These are phyloP conservation scores for Acanthamoeba royreba DNA, from an alignment of 208 protist genomes.

Conservation along the genomic window DNA sequence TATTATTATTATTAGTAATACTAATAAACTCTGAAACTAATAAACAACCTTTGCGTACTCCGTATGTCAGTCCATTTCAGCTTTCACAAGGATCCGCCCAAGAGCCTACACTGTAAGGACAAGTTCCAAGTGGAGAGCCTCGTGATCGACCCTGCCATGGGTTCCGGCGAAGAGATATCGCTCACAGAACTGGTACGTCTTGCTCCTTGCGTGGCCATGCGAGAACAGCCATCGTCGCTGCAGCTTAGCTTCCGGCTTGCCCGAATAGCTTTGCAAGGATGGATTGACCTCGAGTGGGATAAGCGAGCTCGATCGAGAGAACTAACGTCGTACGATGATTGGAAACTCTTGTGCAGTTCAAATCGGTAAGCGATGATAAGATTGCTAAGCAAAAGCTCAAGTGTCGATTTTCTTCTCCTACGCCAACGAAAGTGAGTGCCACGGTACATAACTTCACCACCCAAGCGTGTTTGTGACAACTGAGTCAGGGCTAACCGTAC, in stretches of 20 bases:
- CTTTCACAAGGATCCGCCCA: constrained; percentile 47
- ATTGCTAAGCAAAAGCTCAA: constrained; percentile 46
- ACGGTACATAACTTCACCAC: too few species aligned
- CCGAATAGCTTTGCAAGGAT: too few species aligned
- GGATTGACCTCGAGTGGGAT: too few species aligned
- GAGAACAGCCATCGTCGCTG: not conserved
- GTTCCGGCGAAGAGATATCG: not conserved
- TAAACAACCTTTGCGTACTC: too few species aligned
- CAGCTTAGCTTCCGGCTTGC: too few species aligned
- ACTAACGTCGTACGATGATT: not conserved
- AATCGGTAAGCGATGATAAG: not conserved
- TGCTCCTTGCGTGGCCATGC: too few species aligned
- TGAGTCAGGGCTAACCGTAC: too few species aligned
- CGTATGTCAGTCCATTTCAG: constrained; percentile 49
- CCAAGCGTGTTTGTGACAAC: too few species aligned
- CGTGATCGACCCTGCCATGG: not conserved
- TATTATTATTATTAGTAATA: too few species aligned
- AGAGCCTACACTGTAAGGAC: constrained; percentile 51
- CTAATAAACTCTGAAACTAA: too few species aligned
- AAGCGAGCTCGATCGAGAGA: too few species aligned
- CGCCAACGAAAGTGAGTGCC: constrained; percentile 10
- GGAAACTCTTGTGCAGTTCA: not conserved
- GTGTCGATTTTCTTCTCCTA: constrained; percentile 34
- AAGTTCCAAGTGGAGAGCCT: constrained; percentile 49
- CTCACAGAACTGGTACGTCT: not conserved